Evolutionary conservation across 345 rosid species (phyloP).

Genomic region (Sapria himalayana): DNA sequence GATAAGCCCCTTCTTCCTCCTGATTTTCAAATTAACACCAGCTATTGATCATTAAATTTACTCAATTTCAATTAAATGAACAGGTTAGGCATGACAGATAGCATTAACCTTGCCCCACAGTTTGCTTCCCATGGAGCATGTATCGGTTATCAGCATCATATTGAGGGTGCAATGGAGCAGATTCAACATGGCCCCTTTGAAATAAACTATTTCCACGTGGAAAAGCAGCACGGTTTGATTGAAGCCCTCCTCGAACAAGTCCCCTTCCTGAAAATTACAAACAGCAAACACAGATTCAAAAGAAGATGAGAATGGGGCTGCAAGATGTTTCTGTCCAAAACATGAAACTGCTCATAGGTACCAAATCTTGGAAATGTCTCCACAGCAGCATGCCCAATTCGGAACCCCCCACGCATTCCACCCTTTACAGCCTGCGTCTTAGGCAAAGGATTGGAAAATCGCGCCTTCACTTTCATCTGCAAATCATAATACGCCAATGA

Average conservation of each 20-base stretch:
- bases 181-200: slow-evolving; percentile 18
- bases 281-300: slow-evolving; percentile 1
- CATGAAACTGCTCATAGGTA: slow-evolving; percentile 7
- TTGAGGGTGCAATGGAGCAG: slow-evolving; percentile 17
- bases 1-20: slow-evolving; percentile 28
- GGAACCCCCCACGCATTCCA: slow-evolving; percentile 52
- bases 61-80: neutral
- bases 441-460: slow-evolving; percentile 54
- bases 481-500: too few relatives aligned
- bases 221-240: slow-evolving; percentile 13
- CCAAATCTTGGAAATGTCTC: slow-evolving; percentile 29
- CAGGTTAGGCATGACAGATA: slow-evolving; percentile 4
- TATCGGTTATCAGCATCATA: slow-evolving; percentile 13
- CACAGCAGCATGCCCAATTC: slow-evolving; percentile 17
- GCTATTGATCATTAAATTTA: slow-evolving; percentile 1
- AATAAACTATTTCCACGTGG: slow-evolving; percentile 20
- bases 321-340: too few relatives aligned
- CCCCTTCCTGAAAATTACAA: slow-evolving; percentile 21
- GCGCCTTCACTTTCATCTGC: slow-evolving; percentile 31
- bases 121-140: slow-evolving; percentile 19
- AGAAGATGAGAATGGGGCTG: neutral
- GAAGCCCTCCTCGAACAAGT: slow-evolving; percentile 21
- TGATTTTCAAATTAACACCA: slow-evolving; percentile 4
- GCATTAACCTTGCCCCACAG: slow-evolving; percentile 14
- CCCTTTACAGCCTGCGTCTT: slow-evolving; percentile 53